Percentiles rank a stretch among this genome's conserved stretches.
phyloP scores from a whole-genome alignment of 2,329 filamentous ascomycete genomes.

The Elsinoe fawcettii region DNA sequence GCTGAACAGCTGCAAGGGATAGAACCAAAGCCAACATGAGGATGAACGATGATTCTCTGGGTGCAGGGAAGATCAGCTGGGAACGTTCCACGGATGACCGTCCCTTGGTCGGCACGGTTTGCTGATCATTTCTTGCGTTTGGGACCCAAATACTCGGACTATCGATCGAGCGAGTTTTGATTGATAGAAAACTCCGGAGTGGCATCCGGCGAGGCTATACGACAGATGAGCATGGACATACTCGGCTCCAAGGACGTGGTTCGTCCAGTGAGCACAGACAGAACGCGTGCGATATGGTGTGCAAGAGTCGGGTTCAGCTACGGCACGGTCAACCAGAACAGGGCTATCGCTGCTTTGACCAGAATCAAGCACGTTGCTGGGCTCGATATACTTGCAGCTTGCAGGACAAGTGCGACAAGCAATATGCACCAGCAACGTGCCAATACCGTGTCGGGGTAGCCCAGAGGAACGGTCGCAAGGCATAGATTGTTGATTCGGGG shows the following conservation, averaged over 20 bases:
- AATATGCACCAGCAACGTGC: background rate
- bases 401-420: background rate
- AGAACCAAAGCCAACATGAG: background rate
- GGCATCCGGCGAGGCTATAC: background rate
- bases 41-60: background rate
- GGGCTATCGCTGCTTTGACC: background rate
- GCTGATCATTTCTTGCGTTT: background rate
- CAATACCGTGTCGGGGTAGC: background rate
- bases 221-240: background rate
- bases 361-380: background rate
- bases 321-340: background rate
- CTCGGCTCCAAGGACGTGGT: background rate
- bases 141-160: background rate
- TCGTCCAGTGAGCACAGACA: background rate
- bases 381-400: conserved; percentile 5
- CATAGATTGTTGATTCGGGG: background rate
- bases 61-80: too few relatives aligned
- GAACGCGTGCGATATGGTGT: background rate
- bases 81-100: background rate
- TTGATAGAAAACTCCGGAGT: background rate
- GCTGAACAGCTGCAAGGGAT: background rate
- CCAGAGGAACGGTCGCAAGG: background rate
- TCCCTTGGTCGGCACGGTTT: background rate
- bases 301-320: background rate
- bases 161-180: background rate